phyloP scores from a whole-genome alignment of 257 asterid genomes.

The Perilla frutescens region DNA sequence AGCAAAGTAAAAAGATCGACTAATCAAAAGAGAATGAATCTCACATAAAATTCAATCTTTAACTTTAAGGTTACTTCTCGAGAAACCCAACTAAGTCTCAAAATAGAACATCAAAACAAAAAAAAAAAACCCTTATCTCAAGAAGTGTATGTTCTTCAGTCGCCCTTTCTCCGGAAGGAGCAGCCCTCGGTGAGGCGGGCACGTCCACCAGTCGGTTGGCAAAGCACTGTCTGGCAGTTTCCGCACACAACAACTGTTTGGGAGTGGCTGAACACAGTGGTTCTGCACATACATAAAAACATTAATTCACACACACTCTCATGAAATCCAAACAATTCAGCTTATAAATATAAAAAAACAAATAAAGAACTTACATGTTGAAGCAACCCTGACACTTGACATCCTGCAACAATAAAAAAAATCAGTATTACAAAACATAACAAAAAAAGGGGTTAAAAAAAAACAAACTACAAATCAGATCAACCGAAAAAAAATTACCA shows the following conservation, averaged over 20 bases:
- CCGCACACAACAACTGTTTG: slow-evolving; percentile 45
- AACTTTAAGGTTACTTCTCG: too few relatives aligned
- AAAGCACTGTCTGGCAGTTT: slow-evolving; percentile 35
- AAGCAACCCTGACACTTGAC: slow-evolving; percentile 76
- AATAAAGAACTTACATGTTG: slow-evolving; percentile 51
- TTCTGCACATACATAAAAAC: slow-evolving; percentile 5
- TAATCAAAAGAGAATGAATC: too few relatives aligned
- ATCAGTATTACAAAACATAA: background rate
- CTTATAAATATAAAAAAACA: background rate
- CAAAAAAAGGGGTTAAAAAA: background rate
- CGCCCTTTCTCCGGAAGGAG: too few relatives aligned
- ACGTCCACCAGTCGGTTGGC: slow-evolving; percentile 66
- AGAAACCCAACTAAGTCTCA: too few relatives aligned
- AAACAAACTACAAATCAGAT: too few relatives aligned
- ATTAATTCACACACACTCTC: background rate
- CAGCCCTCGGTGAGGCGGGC: slow-evolving; percentile 70
- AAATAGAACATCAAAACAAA: too few relatives aligned
- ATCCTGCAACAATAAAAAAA: slow-evolving; percentile 1
- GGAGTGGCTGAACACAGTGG: slow-evolving; percentile 31
- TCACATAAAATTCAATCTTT: too few relatives aligned
- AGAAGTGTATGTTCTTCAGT: too few relatives aligned
- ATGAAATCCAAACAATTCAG: background rate
- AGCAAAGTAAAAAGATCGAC: too few relatives aligned
- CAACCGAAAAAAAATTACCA: background rate
- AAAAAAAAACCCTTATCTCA: too few relatives aligned